Evolutionary conservation across 179 eudicot genomes (phyloP), one percentile per base, ranked within the genome.

Genomic region (Beta corolliflora): DNA sequence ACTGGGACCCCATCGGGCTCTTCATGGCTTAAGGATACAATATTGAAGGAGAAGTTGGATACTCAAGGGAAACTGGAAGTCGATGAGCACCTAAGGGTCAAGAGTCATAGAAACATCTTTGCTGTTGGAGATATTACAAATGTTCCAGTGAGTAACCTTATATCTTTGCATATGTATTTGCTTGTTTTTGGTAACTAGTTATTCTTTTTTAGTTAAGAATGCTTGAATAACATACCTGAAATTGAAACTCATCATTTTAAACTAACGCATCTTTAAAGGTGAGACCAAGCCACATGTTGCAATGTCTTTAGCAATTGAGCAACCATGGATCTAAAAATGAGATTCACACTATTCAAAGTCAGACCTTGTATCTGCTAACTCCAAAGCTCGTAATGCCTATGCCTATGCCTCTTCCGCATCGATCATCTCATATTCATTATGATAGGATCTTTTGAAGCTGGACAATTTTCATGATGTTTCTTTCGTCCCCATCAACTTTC

Each of bases 121-220:
- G 97, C 89, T 52, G 80, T 92, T 79, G 96, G 97, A 71, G 97
- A 93, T 83, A 88, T 93, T 66, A 91, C 95, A 15, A 88, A 83
- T 80, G 50, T 91, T 71, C 85, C 86, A 3, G 94, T 93, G 82
- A 90, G 91, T 85, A 25, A 50, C 55, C 79, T 29, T 77, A 52
- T 68, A 59, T 73, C 14, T 46, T 46, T 46, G 50, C 8, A 7
- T 2, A 46, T 0, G 8, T 46, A 46, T 46, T 46, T 46, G 50
- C 50, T 21, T 16, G 18, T 54, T 41, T 4, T 45, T 12, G 69
- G 21, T 67, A 25, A 36, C 5, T 14, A 41, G 16, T 5, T 41
- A 8, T 64, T 23, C 9, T 41, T 46, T 46, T 46, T 46, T 23
- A 6, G 11, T 71, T 21, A n/a, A 23, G 41, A 12, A 73, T 25